Evolutionary conservation across 2,329 filamentous ascomycete species (phyloP), one percentile per base, ranked within the genome.

Genomic region (Botryotinia globosa): DNA sequence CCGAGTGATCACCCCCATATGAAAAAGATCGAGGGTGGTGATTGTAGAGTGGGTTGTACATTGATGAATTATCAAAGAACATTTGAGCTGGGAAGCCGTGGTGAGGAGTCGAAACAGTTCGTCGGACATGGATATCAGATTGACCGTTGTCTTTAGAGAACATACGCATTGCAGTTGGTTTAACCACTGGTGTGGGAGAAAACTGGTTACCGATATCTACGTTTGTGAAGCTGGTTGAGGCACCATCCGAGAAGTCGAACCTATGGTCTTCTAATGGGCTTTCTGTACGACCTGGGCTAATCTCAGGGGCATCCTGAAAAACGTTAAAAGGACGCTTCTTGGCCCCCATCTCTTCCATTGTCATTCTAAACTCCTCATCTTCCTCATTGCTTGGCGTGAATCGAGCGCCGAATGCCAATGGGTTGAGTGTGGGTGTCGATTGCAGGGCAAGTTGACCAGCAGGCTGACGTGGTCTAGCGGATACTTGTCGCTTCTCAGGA

Each of bases 351-450:
- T 75, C 74, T 29, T 76, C 78, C 44, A 78, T 45, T 4, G 78
- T 80, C 71, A 80, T 62, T 73, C 74, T 74, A 72, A 80, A 79
- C 61, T 81, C 79, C 69, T 80, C 79, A 29, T 79, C 74, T 67
- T 81, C 79, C 12, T 81, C 79, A 20, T 73, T 69, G 45, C 72
- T 78, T 54, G 78, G 76, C 56, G 74, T 70, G 66, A 77, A 77
- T 67, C 71, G 44, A 42, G 72, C 66, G 72, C 74, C 75, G 42
- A 76, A 74, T 37, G 74, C 75, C 29, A 78, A 73, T 25, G 77
- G 77, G 69, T 79, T 79, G n/a, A 76, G 73, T 44, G 68, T 72
- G 58, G 75, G 74, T 54, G 73, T 42, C 51, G 75, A 74, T 48
- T 74, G 32, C 39, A 73, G 71, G 8, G 74, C 32, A n/a, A 73